phyloP scores from a whole-genome alignment of 352 stramenopile species.

The Phytopythium vexans region DNA sequence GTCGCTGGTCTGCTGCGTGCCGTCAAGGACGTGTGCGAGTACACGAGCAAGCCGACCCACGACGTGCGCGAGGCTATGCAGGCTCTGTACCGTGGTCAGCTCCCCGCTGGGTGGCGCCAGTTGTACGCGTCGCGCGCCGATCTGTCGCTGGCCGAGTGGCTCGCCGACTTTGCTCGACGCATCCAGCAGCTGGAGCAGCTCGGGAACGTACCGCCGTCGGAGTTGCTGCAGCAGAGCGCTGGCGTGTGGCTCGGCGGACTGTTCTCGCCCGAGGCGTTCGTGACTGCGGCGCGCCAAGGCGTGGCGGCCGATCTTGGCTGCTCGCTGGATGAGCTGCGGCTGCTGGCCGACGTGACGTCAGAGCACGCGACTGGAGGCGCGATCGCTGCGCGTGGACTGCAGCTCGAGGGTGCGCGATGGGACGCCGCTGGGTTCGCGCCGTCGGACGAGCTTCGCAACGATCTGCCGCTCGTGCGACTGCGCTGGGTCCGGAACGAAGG shows the following conservation, averaged over 20 bases:
- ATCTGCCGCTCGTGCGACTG: slow-evolving; percentile 62
- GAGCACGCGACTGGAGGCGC: slow-evolving; percentile 24
- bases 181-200: slow-evolving; percentile 62
- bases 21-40: slow-evolving; percentile 74
- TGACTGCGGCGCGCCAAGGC: slow-evolving; percentile 90
- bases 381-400: slow-evolving; percentile 68
- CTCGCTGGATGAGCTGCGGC: slow-evolving; percentile 85
- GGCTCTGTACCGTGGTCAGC: slow-evolving; percentile 63
- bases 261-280: slow-evolving; percentile 91
- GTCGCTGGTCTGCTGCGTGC: slow-evolving; percentile 67
- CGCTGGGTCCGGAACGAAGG: slow-evolving; percentile 47
- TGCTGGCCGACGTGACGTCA: slow-evolving; percentile 65
- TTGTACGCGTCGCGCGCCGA: slow-evolving; percentile 59
- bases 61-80: slow-evolving; percentile 81
- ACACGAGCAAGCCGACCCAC: slow-evolving; percentile 87
- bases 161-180: slow-evolving; percentile 77
- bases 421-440: slow-evolving; percentile 56
- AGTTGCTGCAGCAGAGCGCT: slow-evolving; percentile 30
- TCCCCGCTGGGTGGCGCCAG: slow-evolving; percentile 54
- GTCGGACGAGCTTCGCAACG: slow-evolving; percentile 77
- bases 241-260: slow-evolving; percentile 91
- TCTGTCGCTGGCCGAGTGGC: slow-evolving; percentile 75
- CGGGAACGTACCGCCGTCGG: slow-evolving; percentile 33
- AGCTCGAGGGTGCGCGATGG: slow-evolving; percentile 85
- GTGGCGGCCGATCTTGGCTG: slow-evolving; percentile 76